phyloP scores from a whole-genome alignment of 2,329 filamentous ascomycete species.

The Fusarium paranaense region DNA sequence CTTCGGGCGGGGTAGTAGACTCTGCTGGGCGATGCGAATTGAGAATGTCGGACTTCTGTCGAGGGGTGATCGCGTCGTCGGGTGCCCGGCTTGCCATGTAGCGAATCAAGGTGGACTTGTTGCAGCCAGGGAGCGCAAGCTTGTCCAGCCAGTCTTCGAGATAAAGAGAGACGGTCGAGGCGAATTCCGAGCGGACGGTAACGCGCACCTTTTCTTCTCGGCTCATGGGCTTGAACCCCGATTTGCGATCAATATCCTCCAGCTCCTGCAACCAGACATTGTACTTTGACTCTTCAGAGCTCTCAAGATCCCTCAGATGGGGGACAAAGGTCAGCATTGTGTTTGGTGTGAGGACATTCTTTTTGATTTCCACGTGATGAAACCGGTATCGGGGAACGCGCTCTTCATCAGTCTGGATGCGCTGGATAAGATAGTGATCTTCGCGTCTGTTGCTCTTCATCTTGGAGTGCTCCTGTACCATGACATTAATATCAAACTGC shows the following conservation, averaged over 20 bases:
- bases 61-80: constrained; percentile 62
- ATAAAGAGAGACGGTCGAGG: constrained; percentile 63
- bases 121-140: constrained; percentile 63
- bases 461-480: constrained; percentile 56
- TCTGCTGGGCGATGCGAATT: constrained; percentile 59
- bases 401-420: constrained; percentile 62
- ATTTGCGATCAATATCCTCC: constrained; percentile 67
- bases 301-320: constrained; percentile 67
- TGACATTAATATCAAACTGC: constrained; percentile 25
- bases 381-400: constrained; percentile 70
- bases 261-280: constrained; percentile 68
- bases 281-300: constrained; percentile 67
- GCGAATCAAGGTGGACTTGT: constrained; percentile 63
- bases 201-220: constrained; percentile 62
- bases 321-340: constrained; percentile 71
- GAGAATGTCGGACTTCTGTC: constrained; percentile 65
- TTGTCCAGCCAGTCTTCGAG: constrained; percentile 65
- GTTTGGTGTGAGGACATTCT: constrained; percentile 70
- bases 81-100: constrained; percentile 63
- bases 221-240: constrained; percentile 66
- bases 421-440: constrained; percentile 54
- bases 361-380: constrained; percentile 69
- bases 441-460: constrained; percentile 59
- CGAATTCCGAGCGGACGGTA: constrained; percentile 63
- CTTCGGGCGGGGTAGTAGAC: constrained; percentile 53